Evolutionary conservation across 495 filamentous ascomycete species (phyloP).

Genomic region (Symbiotaphrina buchneri): DNA sequence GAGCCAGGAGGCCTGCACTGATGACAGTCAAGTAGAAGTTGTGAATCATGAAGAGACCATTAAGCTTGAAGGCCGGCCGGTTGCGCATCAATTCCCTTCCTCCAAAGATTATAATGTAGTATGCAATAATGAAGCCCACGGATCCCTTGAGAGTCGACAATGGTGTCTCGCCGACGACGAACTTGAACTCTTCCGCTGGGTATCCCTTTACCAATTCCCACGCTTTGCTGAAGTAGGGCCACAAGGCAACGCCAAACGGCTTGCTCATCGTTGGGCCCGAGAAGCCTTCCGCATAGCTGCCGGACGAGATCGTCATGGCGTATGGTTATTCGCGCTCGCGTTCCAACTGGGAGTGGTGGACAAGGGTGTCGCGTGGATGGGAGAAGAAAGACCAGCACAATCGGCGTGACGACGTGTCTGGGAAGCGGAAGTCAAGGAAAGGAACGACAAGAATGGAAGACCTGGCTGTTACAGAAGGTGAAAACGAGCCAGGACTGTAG

Average conservation of each 20-base stretch:
- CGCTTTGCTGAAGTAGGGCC: constrained; percentile 19
- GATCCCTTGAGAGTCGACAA: constrained; percentile 36
- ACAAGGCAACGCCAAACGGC: constrained; percentile 19
- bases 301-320: too few relatives aligned
- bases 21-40: constrained; percentile 41
- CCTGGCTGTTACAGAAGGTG: too few relatives aligned
- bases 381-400: too few relatives aligned
- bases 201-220: constrained; percentile 19
- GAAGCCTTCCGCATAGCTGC: too few relatives aligned
- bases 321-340: too few relatives aligned
- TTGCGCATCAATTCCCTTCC: constrained; percentile 46
- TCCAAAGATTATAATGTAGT: constrained; percentile 44
- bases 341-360: too few relatives aligned
- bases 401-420: too few relatives aligned
- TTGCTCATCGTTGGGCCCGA: constrained; percentile 20
- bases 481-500: too few relatives aligned
- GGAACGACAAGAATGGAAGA: too few relatives aligned
- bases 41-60: constrained; percentile 45
- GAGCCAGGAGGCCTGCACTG: constrained; percentile 33
- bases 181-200: constrained; percentile 34
- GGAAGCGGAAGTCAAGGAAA: too few relatives aligned
- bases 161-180: constrained; percentile 31
- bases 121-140: constrained; percentile 28
- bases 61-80: constrained; percentile 31
- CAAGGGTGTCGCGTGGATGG: too few relatives aligned